These are phyloP conservation scores for Puccinia polysora DNA, from an alignment of 1,284 basidiomycete species.

Conservation along the genomic window DNA sequence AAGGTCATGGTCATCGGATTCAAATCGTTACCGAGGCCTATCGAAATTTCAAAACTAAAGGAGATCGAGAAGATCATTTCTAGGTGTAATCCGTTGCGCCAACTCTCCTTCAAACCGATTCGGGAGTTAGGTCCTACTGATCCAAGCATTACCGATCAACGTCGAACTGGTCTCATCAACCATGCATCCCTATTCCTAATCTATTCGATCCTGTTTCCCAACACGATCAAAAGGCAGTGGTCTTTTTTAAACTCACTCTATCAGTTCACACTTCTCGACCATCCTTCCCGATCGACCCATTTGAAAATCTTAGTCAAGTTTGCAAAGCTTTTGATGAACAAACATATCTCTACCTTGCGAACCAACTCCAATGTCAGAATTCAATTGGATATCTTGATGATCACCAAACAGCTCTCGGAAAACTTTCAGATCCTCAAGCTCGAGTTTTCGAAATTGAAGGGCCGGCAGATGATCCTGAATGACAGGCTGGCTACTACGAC, in stretches of 20 bases:
- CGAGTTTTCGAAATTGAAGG: slow-evolving; percentile 15
- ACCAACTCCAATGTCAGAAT: background rate
- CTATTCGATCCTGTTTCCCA: slow-evolving; percentile 24
- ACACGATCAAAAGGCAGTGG: slow-evolving; percentile 8
- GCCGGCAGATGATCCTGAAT: background rate
- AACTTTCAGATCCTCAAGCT: slow-evolving; percentile 12
- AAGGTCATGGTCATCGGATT: slow-evolving; percentile 22
- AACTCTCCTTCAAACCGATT: slow-evolving; percentile 5
- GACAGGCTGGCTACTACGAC: background rate
- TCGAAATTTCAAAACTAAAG: slow-evolving; percentile 4
- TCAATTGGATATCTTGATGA: slow-evolving; percentile 12
- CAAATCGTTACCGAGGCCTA: slow-evolving; percentile 8
- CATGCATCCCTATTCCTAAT: slow-evolving; percentile 8
- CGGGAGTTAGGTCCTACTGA: slow-evolving; percentile 1
- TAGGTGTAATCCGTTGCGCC: slow-evolving; percentile 10
- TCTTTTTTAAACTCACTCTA: slow-evolving; percentile 16
- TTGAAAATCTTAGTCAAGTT: slow-evolving; percentile 15
- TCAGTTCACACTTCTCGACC: slow-evolving; percentile 6
- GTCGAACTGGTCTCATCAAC: slow-evolving; percentile 23
- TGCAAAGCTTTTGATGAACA: slow-evolving; percentile 11
- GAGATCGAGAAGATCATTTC: slow-evolving; percentile 29
- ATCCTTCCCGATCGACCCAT: slow-evolving; percentile 19
- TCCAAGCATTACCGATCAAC: slow-evolving; percentile 10
- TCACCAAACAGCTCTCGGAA: slow-evolving; percentile 15
- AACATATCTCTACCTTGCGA: background rate